phyloP scores from a whole-genome alignment of 345 rosid genomes.

The Gossypium longicalyx region DNA sequence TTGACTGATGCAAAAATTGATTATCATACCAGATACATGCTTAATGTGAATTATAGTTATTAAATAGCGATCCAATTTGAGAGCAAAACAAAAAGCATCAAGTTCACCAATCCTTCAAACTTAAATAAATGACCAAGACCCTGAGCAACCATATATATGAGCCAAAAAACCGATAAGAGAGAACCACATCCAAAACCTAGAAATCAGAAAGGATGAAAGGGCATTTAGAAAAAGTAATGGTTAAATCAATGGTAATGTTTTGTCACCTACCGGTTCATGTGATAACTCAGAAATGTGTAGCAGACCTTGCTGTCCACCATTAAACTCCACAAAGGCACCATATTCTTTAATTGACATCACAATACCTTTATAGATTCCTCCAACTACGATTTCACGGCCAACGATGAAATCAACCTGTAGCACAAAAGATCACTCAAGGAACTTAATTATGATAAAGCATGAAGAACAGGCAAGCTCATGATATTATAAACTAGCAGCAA shows the following conservation, averaged over 20 bases:
- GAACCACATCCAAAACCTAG: neutral
- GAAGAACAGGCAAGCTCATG: neutral
- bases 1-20: neutral
- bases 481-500: neutral
- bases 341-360: conserved; percentile 90
- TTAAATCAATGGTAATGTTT: neutral
- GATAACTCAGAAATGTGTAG: conserved; percentile 93
- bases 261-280: conserved; percentile 66
- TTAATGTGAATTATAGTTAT: neutral
- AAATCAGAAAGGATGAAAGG: neutral
- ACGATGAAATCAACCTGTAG: conserved; percentile 68
- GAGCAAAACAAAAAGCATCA: neutral
- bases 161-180: neutral
- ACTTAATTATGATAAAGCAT: conserved; percentile 3
- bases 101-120: neutral
- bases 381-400: conserved; percentile 87
- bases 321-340: conserved; percentile 95
- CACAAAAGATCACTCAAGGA: conserved; percentile 14
- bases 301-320: conserved; percentile 92
- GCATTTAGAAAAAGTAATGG: neutral
- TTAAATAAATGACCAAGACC: neutral
- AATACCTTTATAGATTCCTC: conserved; percentile 79
- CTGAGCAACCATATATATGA: neutral
- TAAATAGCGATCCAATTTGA: neutral
- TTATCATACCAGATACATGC: neutral